Evolutionary conservation across 2,329 filamentous ascomycete species (phyloP).

Genomic region (Fusarium cyanostomum): DNA sequence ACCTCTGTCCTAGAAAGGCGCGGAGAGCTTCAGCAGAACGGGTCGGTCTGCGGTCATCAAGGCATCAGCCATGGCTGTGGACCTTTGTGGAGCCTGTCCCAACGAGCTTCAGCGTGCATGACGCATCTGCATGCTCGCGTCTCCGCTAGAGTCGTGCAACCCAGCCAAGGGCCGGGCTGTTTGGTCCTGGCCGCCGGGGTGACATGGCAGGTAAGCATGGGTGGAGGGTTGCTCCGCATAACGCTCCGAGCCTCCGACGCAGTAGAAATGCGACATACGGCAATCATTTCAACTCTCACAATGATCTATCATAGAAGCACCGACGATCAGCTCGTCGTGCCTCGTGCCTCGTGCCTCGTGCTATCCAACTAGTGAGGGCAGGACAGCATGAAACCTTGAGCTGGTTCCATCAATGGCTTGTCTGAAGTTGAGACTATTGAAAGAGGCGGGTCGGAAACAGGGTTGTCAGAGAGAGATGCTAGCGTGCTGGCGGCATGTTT

Average conservation of each 20-base stretch:
- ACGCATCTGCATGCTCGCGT: conserved; percentile 11
- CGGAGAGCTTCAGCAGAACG: not conserved
- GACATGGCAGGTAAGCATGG: conserved; percentile 9
- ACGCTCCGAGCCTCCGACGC: conserved; percentile 7
- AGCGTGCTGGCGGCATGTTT: not conserved
- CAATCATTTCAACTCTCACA: conserved; percentile 4
- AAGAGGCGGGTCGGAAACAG: not conserved
- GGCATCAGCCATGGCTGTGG: conserved; percentile 7
- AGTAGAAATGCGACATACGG: conserved; percentile 8
- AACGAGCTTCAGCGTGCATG: conserved; percentile 20
- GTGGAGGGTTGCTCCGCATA: conserved; percentile 27
- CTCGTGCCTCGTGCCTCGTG: conserved; percentile 7
- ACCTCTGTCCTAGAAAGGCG: conserved; percentile 37
- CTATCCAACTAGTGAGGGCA: conserved; percentile 6
- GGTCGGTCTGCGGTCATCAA: not conserved
- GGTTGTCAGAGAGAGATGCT: not conserved
- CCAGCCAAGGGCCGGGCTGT: conserved; percentile 8
- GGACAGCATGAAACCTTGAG: not conserved
- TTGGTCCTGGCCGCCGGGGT: conserved; percentile 1
- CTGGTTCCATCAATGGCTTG: not conserved
- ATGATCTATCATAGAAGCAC: conserved; percentile 14
- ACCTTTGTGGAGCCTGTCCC: conserved; percentile 13
- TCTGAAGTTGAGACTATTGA: not conserved
- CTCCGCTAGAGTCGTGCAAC: conserved; percentile 11
- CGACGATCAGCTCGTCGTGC: not conserved